phyloP scores from a whole-genome alignment of 1,284 basidiomycete genomes.

The Cystobasidium sp. region DNA sequence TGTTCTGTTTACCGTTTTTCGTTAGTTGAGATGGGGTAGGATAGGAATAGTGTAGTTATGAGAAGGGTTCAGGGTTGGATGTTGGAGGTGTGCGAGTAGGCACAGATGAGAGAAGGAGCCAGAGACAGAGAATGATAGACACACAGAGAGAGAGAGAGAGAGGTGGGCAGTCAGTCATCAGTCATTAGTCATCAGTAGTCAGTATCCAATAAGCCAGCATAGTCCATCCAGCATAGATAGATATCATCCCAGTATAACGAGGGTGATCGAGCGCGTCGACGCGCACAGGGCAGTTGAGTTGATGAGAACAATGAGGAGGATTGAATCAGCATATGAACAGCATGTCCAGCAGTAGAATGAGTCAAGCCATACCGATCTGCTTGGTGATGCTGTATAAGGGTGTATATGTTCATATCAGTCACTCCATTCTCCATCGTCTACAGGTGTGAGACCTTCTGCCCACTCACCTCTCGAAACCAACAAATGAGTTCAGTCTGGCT shows the following conservation, averaged over 20 bases:
- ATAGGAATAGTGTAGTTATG: neutral
- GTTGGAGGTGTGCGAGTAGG: neutral
- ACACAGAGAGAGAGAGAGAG: too few relatives aligned
- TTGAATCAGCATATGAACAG: neutral
- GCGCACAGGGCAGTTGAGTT: neutral
- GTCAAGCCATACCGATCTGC: slow-evolving; percentile 55
- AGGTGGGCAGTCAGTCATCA: too few relatives aligned
- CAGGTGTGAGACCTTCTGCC: too few relatives aligned
- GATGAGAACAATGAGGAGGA: neutral
- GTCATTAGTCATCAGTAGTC: too few relatives aligned
- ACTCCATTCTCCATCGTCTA: too few relatives aligned
- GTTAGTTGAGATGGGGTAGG: slow-evolving; percentile 75
- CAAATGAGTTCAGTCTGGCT: slow-evolving; percentile 49
- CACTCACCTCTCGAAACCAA: slow-evolving; percentile 56
- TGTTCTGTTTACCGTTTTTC: too few relatives aligned
- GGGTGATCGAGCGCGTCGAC: too few relatives aligned
- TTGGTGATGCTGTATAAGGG: slow-evolving; percentile 23
- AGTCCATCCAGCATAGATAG: too few relatives aligned
- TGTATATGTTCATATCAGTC: neutral
- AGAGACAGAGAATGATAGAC: too few relatives aligned
- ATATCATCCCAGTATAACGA: too few relatives aligned
- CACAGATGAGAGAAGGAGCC: slow-evolving; percentile 58
- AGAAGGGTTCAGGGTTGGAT: neutral
- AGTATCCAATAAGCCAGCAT: too few relatives aligned
- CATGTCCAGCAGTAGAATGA: neutral